These are phyloP conservation scores for Epichloe scottii DNA, from an alignment of 2,329 filamentous ascomycete genomes.

Conservation along the genomic window DNA sequence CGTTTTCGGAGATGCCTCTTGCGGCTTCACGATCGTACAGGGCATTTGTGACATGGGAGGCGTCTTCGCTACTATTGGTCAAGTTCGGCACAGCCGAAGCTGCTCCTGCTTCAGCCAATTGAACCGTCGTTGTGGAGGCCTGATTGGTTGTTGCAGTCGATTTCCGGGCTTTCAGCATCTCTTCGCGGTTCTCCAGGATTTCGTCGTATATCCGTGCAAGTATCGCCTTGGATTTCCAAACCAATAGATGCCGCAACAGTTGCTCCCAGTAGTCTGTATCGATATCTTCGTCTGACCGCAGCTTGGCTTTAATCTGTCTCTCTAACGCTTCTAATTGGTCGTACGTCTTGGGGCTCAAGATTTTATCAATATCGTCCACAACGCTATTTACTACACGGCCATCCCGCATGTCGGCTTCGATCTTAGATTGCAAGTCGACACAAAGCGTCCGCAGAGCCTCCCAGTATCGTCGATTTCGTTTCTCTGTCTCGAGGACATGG, in stretches of 20 bases:
- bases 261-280: constrained; percentile 98
- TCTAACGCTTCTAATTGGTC: constrained; percentile 81
- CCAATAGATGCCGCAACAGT: constrained; percentile 66
- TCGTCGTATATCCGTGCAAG: constrained; percentile 65
- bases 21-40: constrained; percentile 89
- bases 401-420: constrained; percentile 47
- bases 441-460: constrained; percentile 79
- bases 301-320: constrained; percentile 72
- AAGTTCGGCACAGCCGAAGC: neutral
- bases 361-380: constrained; percentile 73
- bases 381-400: constrained; percentile 72
- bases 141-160: constrained; percentile 4
- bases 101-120: neutral
- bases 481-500: constrained; percentile 65
- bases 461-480: constrained; percentile 80
- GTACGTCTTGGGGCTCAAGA: constrained; percentile 73
- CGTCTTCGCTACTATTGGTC: constrained; percentile 53
- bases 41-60: constrained; percentile 75
- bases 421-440: constrained; percentile 57
- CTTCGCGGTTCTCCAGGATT: constrained; percentile 31
- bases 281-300: constrained; percentile 80
- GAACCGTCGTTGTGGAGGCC: neutral
- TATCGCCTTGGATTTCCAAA: constrained; percentile 87
- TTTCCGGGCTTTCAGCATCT: constrained; percentile 1
- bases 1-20: constrained; percentile 80